Conservation (phyloP, 331 rosid genomes). For the Quercus tomentella region DNA sequence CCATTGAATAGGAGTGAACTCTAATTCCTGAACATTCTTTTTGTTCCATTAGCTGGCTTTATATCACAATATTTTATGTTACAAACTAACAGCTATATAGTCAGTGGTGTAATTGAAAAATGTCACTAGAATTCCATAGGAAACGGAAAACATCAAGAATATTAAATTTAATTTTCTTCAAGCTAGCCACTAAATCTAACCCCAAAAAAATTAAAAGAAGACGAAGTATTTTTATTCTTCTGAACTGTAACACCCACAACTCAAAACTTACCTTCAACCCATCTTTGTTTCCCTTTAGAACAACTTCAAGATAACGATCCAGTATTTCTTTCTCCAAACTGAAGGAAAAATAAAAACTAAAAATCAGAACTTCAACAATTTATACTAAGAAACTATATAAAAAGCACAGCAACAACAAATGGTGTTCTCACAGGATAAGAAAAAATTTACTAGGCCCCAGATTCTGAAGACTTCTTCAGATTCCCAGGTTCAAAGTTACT, state of each 20-base stretch:
- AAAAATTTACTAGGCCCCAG: background rate
- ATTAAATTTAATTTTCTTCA: background rate
- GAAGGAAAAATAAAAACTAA: slow-evolving; percentile 21
- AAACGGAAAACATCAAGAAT: background rate
- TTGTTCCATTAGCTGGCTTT: background rate
- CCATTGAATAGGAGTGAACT: background rate
- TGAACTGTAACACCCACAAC: background rate
- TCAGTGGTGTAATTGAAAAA: background rate
- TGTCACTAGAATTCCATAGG: background rate
- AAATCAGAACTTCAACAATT: slow-evolving; percentile 14
- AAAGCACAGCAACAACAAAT: background rate
- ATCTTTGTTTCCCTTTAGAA: slow-evolving; percentile 90
- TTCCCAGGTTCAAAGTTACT: background rate
- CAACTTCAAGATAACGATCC: slow-evolving; percentile 93
- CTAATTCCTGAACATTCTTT: background rate
- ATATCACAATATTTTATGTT: background rate
- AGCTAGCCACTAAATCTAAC: background rate
- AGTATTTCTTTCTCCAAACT: slow-evolving; percentile 94
- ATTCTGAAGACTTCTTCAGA: background rate
- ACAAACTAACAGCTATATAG: background rate
- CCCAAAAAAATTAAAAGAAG: background rate
- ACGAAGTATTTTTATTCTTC: background rate
- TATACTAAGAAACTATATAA: background rate
- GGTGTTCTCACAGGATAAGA: no score
- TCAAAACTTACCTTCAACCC: slow-evolving; percentile 79